phyloP scores from a whole-genome alignment of 768 basidiomycete genomes.

The Lepiota brunneoincarnata region DNA sequence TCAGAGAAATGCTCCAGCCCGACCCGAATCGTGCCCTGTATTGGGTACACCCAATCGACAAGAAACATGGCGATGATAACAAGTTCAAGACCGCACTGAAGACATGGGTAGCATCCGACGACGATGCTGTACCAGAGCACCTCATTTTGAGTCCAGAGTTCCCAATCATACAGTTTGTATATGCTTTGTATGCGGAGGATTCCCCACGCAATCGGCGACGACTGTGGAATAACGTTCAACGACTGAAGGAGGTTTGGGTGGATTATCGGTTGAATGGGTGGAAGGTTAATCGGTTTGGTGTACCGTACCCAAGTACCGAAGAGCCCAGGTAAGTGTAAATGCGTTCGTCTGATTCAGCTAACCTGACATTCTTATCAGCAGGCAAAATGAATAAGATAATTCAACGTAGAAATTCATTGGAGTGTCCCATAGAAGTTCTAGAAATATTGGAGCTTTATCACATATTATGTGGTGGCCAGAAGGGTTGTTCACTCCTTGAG shows the following conservation, averaged over 20 bases:
- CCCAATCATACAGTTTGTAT: not conserved
- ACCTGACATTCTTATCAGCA: too few relatives aligned
- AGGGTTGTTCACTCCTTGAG: too few relatives aligned
- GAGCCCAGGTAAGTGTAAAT: too few relatives aligned
- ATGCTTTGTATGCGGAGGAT: not conserved
- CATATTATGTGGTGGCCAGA: too few relatives aligned
- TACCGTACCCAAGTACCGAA: constrained; percentile 1
- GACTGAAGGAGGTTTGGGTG: constrained; percentile 1
- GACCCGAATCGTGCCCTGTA: not conserved
- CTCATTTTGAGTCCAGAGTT: not conserved
- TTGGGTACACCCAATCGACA: constrained; percentile 2
- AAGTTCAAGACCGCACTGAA: not conserved
- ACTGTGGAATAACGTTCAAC: constrained; percentile 2
- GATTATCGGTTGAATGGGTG: constrained; percentile 6
- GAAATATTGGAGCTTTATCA: too few relatives aligned
- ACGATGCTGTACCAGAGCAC: not conserved
- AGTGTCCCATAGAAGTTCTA: too few relatives aligned
- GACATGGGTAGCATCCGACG: not conserved
- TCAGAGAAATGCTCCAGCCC: constrained; percentile 2
- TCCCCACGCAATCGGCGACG: not conserved
- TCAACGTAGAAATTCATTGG: too few relatives aligned
- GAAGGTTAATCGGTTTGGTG: constrained; percentile 7
- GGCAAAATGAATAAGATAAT: too few relatives aligned
- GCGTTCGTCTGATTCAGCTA: too few relatives aligned
- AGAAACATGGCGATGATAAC: not conserved